A percentile compares a stretch with the other conserved stretches of the same genome.
phyloP scores from a whole-genome alignment of 2,329 filamentous ascomycete genomes.

The Beauveria sp. region DNA sequence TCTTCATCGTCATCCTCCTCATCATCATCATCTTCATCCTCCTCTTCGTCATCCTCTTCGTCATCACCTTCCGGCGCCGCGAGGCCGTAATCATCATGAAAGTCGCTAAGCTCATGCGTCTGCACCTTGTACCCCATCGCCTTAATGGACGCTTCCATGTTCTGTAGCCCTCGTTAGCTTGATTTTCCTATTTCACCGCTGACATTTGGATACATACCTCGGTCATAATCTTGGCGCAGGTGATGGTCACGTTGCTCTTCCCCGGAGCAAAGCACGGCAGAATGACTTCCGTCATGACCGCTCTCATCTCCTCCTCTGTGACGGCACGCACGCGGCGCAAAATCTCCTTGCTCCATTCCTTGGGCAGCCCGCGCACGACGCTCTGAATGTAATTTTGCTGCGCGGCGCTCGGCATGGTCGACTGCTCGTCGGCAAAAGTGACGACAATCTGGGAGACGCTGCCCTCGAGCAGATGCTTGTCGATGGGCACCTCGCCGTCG shows the following conservation, averaged over 20 bases:
- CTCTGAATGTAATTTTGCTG: constrained; percentile 75
- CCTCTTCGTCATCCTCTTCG: constrained; percentile 46
- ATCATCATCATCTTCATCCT: constrained; percentile 42
- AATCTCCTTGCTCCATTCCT: constrained; percentile 70
- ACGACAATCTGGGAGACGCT: constrained; percentile 87
- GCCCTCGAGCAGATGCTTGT: constrained; percentile 77
- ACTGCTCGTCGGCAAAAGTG: constrained; percentile 77
- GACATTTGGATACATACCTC: constrained; percentile 51
- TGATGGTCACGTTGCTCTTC: constrained; percentile 78
- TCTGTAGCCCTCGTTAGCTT: constrained; percentile 38
- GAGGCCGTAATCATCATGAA: constrained; percentile 85
- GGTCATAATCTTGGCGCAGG: constrained; percentile 76
- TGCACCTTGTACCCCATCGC: constrained; percentile 71
- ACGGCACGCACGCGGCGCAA: constrained; percentile 72
- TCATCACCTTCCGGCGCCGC: constrained; percentile 54
- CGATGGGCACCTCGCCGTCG: constrained; percentile 62
- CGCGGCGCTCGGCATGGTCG: constrained; percentile 75
- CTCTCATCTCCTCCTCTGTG: constrained; percentile 66
- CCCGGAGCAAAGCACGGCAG: constrained; percentile 73
- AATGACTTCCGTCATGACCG: constrained; percentile 65
- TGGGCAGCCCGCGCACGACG: constrained; percentile 67
- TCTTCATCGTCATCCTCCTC: constrained; percentile 31
- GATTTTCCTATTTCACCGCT: neutral
- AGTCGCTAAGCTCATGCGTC: constrained; percentile 65
- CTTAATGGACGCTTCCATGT: constrained; percentile 66